These are phyloP conservation scores for Tillandsia fasciculata DNA, from an alignment of 176 grass and related monocot species.

Conservation along the genomic window DNA sequence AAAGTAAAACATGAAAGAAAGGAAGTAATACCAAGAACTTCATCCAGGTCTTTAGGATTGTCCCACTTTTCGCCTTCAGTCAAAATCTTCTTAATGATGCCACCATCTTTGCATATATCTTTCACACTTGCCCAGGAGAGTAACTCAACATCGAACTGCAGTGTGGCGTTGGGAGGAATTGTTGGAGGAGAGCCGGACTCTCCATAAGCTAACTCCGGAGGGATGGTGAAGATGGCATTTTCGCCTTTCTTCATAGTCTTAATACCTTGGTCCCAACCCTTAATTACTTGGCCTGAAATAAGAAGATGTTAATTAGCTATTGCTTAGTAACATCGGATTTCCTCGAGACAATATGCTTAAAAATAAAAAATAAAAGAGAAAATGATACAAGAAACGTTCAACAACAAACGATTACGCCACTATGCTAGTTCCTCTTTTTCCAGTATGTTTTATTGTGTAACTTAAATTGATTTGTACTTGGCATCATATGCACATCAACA, in stretches of 20 bases:
- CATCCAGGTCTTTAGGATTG: conserved; percentile 77
- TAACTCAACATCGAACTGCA: conserved; percentile 80
- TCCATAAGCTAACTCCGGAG: conserved; percentile 71
- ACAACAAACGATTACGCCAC: too few species aligned
- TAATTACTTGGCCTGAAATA: conserved; percentile 67
- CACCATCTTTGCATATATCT: conserved; percentile 82
- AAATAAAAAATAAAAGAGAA: too few species aligned
- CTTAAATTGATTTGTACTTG: too few species aligned
- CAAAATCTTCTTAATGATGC: conserved; percentile 67
- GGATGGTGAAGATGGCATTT: conserved; percentile 78
- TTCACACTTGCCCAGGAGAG: conserved; percentile 71
- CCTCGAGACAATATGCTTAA: too few species aligned
- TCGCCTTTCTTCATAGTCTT: conserved; percentile 93
- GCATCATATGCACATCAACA: background rate
- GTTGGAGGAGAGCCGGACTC: conserved; percentile 60
- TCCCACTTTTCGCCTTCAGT: conserved; percentile 77
- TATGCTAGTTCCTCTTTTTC: too few species aligned
- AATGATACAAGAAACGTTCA: too few species aligned
- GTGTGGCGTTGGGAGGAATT: conserved; percentile 60
- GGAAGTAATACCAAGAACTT: conserved; percentile 52
- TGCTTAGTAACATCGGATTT: too few species aligned
- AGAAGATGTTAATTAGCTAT: too few species aligned
- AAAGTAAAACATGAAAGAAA: background rate
- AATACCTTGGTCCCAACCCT: conserved; percentile 86
- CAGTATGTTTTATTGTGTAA: too few species aligned